Evolutionary conservation across 2,329 filamentous ascomycete genomes (phyloP).

Genomic region (Diaporthe australafricana): DNA sequence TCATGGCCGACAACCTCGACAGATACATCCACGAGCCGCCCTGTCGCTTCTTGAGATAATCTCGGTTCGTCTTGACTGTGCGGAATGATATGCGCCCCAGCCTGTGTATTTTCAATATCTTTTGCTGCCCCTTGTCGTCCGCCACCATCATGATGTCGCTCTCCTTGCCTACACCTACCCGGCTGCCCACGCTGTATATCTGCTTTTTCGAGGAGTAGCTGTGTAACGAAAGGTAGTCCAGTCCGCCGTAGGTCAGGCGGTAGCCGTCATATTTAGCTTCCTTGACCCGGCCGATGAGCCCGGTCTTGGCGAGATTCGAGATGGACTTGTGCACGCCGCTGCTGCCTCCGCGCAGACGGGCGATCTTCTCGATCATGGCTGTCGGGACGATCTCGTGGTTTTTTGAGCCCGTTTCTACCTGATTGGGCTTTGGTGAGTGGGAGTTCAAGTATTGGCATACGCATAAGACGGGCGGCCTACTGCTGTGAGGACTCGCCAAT

Average conservation of each 20-base stretch:
- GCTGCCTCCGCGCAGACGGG: constrained; percentile 81
- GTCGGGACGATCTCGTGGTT: constrained; percentile 98
- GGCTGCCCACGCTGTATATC: constrained; percentile 92
- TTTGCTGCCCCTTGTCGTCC: constrained; percentile 79
- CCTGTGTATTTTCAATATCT: constrained; percentile 94
- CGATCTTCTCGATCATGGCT: constrained; percentile 84
- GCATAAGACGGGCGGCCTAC: constrained; percentile 62
- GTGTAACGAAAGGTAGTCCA: constrained; percentile 97
- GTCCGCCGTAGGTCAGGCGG: constrained; percentile 92
- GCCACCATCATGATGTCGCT: constrained; percentile 97
- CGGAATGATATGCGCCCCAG: constrained; percentile 97
- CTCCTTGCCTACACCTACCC: constrained; percentile 97
- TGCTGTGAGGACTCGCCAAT: constrained; percentile 94
- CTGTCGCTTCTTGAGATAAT: constrained; percentile 82
- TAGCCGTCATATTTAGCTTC: constrained; percentile 99
- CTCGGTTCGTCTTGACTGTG: constrained; percentile 93
- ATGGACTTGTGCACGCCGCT: constrained; percentile 88
- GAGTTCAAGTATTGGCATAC: constrained; percentile 36
- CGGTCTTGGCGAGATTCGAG: constrained; percentile 89
- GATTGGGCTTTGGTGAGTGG: constrained; percentile 49
- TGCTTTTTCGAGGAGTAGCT: constrained; percentile 82
- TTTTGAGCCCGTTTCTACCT: constrained; percentile 94
- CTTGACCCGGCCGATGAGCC: constrained; percentile 91
- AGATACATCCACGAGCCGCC: constrained; percentile 98
- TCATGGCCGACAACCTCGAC: constrained; percentile 89